Evolutionary conservation across 805 yeast species (phyloP), one percentile per base, ranked within the genome.

Genomic region (Hanseniaspora hatyaiensis): DNA sequence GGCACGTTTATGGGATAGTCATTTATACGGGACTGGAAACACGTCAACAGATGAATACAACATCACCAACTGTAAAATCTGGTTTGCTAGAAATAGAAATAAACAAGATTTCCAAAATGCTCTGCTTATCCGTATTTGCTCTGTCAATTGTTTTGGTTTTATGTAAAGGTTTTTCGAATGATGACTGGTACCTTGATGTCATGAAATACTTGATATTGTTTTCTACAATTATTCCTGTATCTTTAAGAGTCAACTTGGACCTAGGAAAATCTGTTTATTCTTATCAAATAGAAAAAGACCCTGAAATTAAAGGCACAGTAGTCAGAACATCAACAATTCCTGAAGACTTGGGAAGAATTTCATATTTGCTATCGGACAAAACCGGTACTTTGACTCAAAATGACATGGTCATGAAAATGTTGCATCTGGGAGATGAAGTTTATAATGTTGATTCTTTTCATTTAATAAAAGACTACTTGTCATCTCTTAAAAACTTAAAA

Each of bases 291-390:
- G 94, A 92, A 61, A 87, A 84, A 52, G 99, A 92, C 61, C 53
- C 60, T 13, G 71, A 78, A 3, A 92, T 92, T 16, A 80, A 85
- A 2, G 85, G 79, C 6, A 88, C 97, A 0, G 77, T 94, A 45
- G 99, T 94, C 4, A 77, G 99, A 59, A 92, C 98, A 1, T 85
- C 96, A 49, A 94, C 98, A 0, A 92, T 92, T 38, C 98, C 98
- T 1, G 99, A 92, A 63, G 99, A 92, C 65, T 69, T 92, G 53
- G 99, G 99, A 23, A 73, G 99, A 55, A 83, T 92, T 37, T 97
- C 92, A 63, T 92, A 92, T 61, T 65, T 92, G 49, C 70, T 92
- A 38, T 80, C 88, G 52, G 99, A 92, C 63, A 92, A 92, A 59
- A 92, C 99, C 0, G 99, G 99, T 32, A 92, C 99, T 1, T 72